Evolutionary conservation across 2,329 filamentous ascomycete genomes (phyloP), one percentile per base, ranked within the genome.

Genomic region (Fusarium lateritium): DNA sequence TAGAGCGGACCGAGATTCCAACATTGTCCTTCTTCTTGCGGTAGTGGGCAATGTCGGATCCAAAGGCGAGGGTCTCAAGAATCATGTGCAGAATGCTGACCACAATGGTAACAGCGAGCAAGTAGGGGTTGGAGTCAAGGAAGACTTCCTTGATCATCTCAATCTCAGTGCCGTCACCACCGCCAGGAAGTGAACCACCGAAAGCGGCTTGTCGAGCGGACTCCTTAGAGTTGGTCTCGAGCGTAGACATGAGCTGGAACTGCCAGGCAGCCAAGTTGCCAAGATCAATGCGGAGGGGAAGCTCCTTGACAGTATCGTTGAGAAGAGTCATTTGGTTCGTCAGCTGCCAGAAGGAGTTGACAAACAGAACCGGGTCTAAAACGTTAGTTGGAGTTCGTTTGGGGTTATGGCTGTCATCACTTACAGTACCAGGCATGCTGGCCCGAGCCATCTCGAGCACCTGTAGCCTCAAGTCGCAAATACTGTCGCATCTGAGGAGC

Each of bases 21-120:
- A 99, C 92, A 62, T 97, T 96, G 83, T 98, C 97, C 86, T 99
- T 99, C 91, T 99, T 99, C 85, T 98, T 98, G 78, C 94, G 93
- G 89, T 96, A 99, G 82, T 99, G 96, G 49, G 94, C 90, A 78
- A 99, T 97, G 78, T 99, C 96, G 77, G 92, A 97, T 76, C 97
- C 97, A 84, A 99, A 99, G 3, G 96, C 96, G 34, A 99, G 88
- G 76, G 92, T 94, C 81, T 99, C 96, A 69, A 99, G 95, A 72
- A 99, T 84, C 87, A 97, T 94, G 82, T 99, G 96, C 39, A 96
- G 86, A 60, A 99, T 87, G 69, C 90, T 94, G 73, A 97, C 96
- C 10, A 97, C 80, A 26, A 89, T 89, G 1, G 96, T 99, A 33
- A 97, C 91, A 26, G 87, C 91, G 39, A 99, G 89, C 31, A 99